These are phyloP conservation scores for Babesia sp. DNA, from an alignment of 169 alveolate genomes.

Conservation along the genomic window DNA sequence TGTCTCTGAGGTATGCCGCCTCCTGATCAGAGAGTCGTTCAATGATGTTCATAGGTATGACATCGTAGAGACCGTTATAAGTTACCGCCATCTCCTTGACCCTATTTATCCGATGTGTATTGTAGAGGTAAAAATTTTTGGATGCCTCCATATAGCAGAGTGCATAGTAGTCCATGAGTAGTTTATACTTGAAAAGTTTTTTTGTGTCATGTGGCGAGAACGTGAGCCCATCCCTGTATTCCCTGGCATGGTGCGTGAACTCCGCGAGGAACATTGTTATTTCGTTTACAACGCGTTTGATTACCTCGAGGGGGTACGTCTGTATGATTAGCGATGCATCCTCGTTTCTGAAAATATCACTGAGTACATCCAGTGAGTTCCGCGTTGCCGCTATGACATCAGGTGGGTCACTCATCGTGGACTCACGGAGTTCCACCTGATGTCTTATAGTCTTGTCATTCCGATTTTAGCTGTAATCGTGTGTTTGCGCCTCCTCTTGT, in stretches of 20 bases:
- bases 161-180: constrained; percentile 64
- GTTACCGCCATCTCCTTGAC: constrained; percentile 61
- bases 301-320: constrained; percentile 65
- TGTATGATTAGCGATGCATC: constrained; percentile 53
- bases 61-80: constrained; percentile 65
- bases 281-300: constrained; percentile 51
- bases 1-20: constrained; percentile 50
- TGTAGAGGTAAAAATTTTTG: constrained; percentile 55
- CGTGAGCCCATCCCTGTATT: constrained; percentile 25
- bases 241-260: constrained; percentile 44
- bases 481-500: background rate
- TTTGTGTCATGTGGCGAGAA: constrained; percentile 42
- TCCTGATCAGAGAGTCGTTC: constrained; percentile 65
- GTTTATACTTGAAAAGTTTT: constrained; percentile 42
- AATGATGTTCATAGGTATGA: constrained; percentile 55
- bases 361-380: constrained; percentile 50
- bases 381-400: constrained; percentile 1
- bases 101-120: constrained; percentile 50
- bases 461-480: background rate
- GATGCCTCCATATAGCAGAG: constrained; percentile 43
- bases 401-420: constrained; percentile 8
- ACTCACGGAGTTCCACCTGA: background rate
- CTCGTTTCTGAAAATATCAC: constrained; percentile 56
- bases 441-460: background rate
- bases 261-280: constrained; percentile 33